A percentile compares a stretch with the other conserved stretches of the same genome.
phyloP scores from a whole-genome alignment of 208 protist species.

The Crithidia mellificae region DNA sequence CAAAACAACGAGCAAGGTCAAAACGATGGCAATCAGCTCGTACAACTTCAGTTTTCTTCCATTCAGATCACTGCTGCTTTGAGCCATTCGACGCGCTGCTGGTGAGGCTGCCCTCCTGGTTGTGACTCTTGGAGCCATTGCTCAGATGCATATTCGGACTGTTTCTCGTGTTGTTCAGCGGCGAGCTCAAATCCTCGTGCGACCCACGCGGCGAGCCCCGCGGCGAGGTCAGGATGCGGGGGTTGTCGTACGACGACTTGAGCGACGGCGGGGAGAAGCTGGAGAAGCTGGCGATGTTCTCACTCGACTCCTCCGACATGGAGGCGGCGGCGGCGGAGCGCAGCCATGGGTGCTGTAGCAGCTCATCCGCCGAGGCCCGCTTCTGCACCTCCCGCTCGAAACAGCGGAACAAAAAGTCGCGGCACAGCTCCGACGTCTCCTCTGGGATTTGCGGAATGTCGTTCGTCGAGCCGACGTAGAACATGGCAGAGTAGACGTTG shows the following conservation, averaged over 20 bases:
- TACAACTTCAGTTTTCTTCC: no score
- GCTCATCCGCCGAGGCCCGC: constrained; percentile 69
- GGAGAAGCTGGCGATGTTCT: constrained; percentile 27
- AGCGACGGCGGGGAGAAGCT: constrained; percentile 16
- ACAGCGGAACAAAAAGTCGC: constrained; percentile 70
- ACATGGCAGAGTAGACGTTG: constrained; percentile 82
- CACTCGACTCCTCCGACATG: constrained; percentile 23
- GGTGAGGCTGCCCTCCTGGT: constrained; percentile 7
- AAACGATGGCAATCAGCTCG: no score
- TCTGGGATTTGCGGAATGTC: constrained; percentile 70
- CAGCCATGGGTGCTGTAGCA: constrained; percentile 79
- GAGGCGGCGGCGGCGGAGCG: constrained; percentile 25
- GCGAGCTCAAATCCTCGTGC: constrained; percentile 20
- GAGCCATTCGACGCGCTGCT: constrained; percentile 20
- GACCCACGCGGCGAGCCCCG: constrained; percentile 9
- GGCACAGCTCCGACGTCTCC: constrained; percentile 71
- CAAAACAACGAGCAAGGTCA: no score
- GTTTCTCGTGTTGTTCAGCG: background rate
- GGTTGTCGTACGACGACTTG: constrained; percentile 5
- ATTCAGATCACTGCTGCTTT: background rate
- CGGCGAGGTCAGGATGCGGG: background rate
- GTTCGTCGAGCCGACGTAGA: constrained; percentile 72
- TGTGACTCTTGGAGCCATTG: constrained; percentile 1
- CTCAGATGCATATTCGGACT: background rate
- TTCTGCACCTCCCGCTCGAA: constrained; percentile 75